A percentile compares a stretch with the other conserved stretches of the same genome.
Conservation (phyloP, 2,329 filamentous ascomycete genomes). For the Diaporthe citri region DNA sequence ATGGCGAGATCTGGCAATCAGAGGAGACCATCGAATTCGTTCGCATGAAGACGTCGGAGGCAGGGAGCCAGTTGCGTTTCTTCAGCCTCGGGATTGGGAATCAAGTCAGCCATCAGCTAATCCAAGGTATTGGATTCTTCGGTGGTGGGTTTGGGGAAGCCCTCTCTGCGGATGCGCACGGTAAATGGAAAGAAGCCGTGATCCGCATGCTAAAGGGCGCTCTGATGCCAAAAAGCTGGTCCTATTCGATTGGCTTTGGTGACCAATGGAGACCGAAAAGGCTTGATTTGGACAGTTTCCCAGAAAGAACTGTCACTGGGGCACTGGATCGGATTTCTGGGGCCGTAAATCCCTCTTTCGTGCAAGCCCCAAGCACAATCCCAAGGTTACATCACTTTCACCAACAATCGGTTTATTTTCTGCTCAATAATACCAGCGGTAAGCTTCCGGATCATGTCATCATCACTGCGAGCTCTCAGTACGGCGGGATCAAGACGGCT, state of each 20-base stretch:
- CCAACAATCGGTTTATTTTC: background rate
- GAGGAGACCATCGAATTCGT: background rate
- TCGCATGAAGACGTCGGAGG: background rate
- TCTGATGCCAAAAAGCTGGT: background rate
- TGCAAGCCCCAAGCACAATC: background rate
- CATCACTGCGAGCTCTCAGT: background rate
- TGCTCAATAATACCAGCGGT: background rate
- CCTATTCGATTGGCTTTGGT: background rate
- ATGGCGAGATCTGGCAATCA: background rate
- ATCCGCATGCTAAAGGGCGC: slow-evolving; percentile 1
- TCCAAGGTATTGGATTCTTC: background rate
- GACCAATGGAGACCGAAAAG: background rate
- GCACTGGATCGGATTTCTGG: background rate
- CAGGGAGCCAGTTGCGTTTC: background rate
- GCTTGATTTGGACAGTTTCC: background rate
- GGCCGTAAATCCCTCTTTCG: background rate
- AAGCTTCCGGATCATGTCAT: background rate
- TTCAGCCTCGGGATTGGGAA: background rate
- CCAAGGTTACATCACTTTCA: background rate
- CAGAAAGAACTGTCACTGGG: too few relatives aligned
- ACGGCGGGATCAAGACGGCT: background rate
- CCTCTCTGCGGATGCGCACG: background rate
- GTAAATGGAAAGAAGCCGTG: slow-evolving; percentile 5
- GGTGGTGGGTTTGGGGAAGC: background rate
- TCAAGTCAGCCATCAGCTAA: slow-evolving; percentile 2